phyloP scores from a whole-genome alignment of 495 filamentous ascomycete genomes.

The Trichoderma parareesei region DNA sequence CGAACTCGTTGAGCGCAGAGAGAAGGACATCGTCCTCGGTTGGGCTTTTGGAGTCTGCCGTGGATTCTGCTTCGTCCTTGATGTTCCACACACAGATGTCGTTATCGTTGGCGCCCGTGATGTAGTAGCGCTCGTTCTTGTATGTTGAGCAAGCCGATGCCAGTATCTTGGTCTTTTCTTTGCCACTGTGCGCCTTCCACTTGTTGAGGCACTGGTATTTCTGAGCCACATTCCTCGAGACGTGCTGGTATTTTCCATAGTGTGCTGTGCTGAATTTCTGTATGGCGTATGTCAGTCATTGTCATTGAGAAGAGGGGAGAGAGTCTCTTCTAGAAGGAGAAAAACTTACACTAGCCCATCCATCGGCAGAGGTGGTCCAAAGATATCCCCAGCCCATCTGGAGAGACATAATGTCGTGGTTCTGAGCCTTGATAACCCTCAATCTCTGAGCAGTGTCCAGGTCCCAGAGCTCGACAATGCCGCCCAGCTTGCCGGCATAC shows the following conservation, averaged over 20 bases:
- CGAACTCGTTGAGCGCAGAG: slow-evolving; percentile 70
- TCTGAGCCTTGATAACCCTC: slow-evolving; percentile 69
- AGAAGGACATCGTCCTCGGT: slow-evolving; percentile 65
- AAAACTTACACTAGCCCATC: slow-evolving; percentile 62
- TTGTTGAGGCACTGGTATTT: slow-evolving; percentile 75
- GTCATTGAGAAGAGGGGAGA: not conserved
- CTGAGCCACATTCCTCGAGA: slow-evolving; percentile 63
- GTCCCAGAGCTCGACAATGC: slow-evolving; percentile 95
- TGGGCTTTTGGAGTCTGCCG: slow-evolving; percentile 22
- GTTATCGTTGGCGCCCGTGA: slow-evolving; percentile 93
- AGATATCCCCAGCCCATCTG: slow-evolving; percentile 74
- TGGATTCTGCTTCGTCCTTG: slow-evolving; percentile 39
- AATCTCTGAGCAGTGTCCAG: slow-evolving; percentile 88
- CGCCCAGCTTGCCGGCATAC: slow-evolving; percentile 80
- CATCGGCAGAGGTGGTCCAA: slow-evolving; percentile 75
- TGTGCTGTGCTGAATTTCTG: slow-evolving; percentile 53
- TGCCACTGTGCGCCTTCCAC: slow-evolving; percentile 64
- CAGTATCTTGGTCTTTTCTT: slow-evolving; percentile 61
- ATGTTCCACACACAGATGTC: slow-evolving; percentile 84
- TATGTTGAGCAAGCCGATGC: slow-evolving; percentile 70
- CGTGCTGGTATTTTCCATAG: slow-evolving; percentile 40
- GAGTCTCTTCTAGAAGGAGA: no score
- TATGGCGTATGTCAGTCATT: slow-evolving; percentile 12
- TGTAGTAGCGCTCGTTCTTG: slow-evolving; percentile 64
- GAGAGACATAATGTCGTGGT: slow-evolving; percentile 77